A percentile compares a stretch with the other conserved stretches of the same genome.
These are phyloP conservation scores for Boletus subcaerulescens DNA, from an alignment of 768 basidiomycete genomes.

Conservation along the genomic window DNA sequence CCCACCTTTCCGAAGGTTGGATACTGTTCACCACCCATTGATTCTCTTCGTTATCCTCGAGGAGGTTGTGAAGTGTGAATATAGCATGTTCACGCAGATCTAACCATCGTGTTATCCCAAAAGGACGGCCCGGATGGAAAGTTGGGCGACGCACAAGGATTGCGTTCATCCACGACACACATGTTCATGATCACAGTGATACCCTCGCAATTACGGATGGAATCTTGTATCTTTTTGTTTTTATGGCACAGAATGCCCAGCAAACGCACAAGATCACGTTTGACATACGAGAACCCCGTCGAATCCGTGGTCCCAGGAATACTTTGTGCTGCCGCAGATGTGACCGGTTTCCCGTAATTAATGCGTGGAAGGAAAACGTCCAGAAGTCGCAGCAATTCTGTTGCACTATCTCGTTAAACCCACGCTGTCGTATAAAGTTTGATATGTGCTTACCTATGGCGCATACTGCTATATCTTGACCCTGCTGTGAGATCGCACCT, in stretches of 20 bases:
- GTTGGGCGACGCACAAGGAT: conserved; percentile 70
- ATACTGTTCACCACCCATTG: conserved; percentile 76
- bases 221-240: conserved; percentile 67
- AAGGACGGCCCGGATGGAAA: neutral
- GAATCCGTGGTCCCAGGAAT: conserved; percentile 34
- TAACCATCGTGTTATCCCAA: conserved; percentile 6
- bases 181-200: conserved; percentile 82
- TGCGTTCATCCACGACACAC: conserved; percentile 87
- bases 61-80: conserved; percentile 74
- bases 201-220: conserved; percentile 65
- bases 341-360: conserved; percentile 67
- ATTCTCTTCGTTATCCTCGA: conserved; percentile 74
- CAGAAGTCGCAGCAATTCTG: conserved; percentile 72
- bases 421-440: neutral
- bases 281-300: conserved; percentile 77
- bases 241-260: conserved; percentile 75
- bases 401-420: conserved; percentile 35
- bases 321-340: conserved; percentile 7
- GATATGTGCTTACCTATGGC: conserved; percentile 50
- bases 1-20: conserved; percentile 59
- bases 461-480: conserved; percentile 49
- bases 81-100: conserved; percentile 93
- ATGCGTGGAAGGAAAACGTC: conserved; percentile 84
- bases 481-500: conserved; percentile 38
- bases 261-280: conserved; percentile 85